Base-by-base conservation (phyloP, 495 filamentous ascomycete genomes). In the Penicillium lagena region DNA sequence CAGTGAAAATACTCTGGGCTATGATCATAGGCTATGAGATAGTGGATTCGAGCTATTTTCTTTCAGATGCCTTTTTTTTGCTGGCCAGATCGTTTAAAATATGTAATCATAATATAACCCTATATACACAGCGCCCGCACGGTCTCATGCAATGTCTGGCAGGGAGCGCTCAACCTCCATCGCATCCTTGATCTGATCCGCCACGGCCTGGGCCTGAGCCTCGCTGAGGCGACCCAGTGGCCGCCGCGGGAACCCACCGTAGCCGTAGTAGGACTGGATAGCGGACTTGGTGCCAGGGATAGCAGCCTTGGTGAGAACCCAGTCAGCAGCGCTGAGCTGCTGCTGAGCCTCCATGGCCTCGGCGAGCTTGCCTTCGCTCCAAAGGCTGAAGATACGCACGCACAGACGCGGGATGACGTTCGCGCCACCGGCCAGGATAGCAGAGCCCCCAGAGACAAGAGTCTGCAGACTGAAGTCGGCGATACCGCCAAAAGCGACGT, bases 391-490 rank as follows among this genome's bases (percentile, higher is more conserved):
- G n/a, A 95, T 80, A 52, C 79, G 77, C 29, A 89, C 87, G 57
- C 85, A 91, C 10, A 83, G 72, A 60, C 87, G 87, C 13, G 89
- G 88, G 56, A 88, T 76, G 28, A 95, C 89, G 54, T 95, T 95
- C 14, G 89, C 89, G 12, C 86, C 86, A 27, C 89, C 89, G 17
- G 86, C 89, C 50, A 94, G 88, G 59, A 91, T 89, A 29, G 89
- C 89, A 35, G 79, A 83, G 7, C 88, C 89, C 11, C 89, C 88
- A 12, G 81, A 85, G 31, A 81, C 79, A 2, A 90, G 72, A 5
- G 89, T 91, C 67, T 94, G 89, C 33, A 87, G 73, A 2, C 85
- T 82, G 68, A 94, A 93, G 62, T 95, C 89, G 43, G 87, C 89
- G 63, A 94, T 86, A 41, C 89, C 89, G 32, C 89, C 87, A 48